Conservation (phyloP, 1,284 basidiomycete species). For the Xanthoconium separans region DNA sequence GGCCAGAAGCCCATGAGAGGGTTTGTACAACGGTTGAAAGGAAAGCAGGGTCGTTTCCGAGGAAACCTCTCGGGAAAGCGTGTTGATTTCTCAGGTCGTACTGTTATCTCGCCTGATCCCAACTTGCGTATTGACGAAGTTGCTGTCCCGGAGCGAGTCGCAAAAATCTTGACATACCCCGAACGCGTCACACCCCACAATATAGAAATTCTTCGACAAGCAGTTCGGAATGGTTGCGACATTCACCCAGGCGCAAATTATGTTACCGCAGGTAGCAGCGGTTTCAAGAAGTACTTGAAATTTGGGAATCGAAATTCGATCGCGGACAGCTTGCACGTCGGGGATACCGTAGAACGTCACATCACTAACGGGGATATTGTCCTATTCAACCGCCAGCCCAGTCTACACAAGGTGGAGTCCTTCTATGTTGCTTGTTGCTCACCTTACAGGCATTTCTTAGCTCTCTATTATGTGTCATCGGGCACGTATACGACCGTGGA, state of each 20-base stretch:
- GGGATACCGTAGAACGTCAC: conserved; percentile 93
- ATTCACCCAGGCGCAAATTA: conserved; percentile 97
- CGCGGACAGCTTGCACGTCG: conserved; percentile 77
- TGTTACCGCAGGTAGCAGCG: conserved; percentile 74
- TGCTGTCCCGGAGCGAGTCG: conserved; percentile 94
- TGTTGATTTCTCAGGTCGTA: conserved; percentile 98
- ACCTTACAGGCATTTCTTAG: conserved; percentile 41
- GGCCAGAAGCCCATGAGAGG: conserved; percentile 93
- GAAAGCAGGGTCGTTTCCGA: conserved; percentile 98
- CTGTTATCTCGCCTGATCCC: conserved; percentile 98
- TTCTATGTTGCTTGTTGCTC: not conserved
- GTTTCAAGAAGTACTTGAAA: conserved; percentile 85
- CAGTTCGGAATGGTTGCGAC: conserved; percentile 89
- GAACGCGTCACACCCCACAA: conserved; percentile 95
- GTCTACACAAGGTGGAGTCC: conserved; percentile 81
- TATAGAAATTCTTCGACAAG: conserved; percentile 74
- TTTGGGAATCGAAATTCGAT: conserved; percentile 76
- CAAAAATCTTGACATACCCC: conserved; percentile 95
- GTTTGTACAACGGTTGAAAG: conserved; percentile 97
- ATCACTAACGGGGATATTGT: conserved; percentile 96
- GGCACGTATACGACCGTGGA: conserved; percentile 91
- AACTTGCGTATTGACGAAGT: conserved; percentile 98
- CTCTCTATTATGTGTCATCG: conserved; percentile 99
- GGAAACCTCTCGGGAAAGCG: conserved; percentile 99
- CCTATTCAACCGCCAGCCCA: conserved; percentile 98